phyloP scores from a whole-genome alignment of 768 basidiomycete species.

The Megacollybia marginata region DNA sequence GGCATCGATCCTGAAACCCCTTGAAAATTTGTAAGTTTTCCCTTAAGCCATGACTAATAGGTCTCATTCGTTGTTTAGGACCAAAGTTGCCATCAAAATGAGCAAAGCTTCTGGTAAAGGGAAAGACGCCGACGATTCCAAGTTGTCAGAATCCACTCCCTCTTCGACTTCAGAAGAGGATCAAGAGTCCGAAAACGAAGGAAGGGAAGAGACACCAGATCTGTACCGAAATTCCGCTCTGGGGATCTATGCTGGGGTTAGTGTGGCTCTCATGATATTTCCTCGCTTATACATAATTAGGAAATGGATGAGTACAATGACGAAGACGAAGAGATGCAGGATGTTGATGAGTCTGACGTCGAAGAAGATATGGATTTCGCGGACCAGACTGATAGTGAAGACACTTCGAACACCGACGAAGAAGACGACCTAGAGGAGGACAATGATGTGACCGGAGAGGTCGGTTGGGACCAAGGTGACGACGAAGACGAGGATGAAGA shows the following conservation, averaged over 20 bases:
- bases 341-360: constrained; percentile 73
- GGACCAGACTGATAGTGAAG: constrained; percentile 77
- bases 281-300: constrained; percentile 43
- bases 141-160: constrained; percentile 38
- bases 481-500: constrained; percentile 62
- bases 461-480: constrained; percentile 1
- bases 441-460: constrained; percentile 51
- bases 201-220: constrained; percentile 81
- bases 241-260: constrained; percentile 89
- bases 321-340: constrained; percentile 73
- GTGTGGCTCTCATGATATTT: constrained; percentile 13
- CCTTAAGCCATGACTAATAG: not conserved
- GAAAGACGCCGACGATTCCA: constrained; percentile 48
- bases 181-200: constrained; percentile 46
- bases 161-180: constrained; percentile 51
- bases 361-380: constrained; percentile 87
- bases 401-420: constrained; percentile 70
- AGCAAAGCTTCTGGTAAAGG: constrained; percentile 65
- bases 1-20: constrained; percentile 79
- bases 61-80: constrained; percentile 36
- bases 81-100: constrained; percentile 98
- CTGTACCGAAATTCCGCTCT: constrained; percentile 94
- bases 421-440: constrained; percentile 61
- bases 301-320: constrained; percentile 52
- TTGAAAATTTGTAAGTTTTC: constrained; percentile 75